Conservation (phyloP, 139 green algal species). For the Micractinium conductrix region DNA sequence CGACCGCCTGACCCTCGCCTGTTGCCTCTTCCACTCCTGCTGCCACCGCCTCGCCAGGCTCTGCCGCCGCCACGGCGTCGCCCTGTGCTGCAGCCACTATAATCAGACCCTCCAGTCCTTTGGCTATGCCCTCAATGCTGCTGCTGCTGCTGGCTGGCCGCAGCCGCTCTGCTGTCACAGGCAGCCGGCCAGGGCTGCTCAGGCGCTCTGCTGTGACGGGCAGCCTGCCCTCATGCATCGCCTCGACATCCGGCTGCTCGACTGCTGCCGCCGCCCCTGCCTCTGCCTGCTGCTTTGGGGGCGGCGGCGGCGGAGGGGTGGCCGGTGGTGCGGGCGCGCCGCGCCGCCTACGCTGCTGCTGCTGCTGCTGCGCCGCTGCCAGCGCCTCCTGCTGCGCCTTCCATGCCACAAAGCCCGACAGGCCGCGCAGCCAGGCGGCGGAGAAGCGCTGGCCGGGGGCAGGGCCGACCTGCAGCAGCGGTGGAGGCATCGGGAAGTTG, state of each 20-base stretch:
- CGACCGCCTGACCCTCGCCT: neutral
- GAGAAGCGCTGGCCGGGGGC: slow-evolving; percentile 24
- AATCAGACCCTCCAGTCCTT: too few relatives aligned
- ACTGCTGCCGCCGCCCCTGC: neutral
- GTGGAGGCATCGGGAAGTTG: too few relatives aligned
- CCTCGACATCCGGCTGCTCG: neutral
- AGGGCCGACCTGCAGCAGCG: slow-evolving; percentile 16
- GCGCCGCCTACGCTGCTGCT: neutral
- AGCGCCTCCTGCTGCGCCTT: slow-evolving; percentile 16
- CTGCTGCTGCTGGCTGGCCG: neutral
- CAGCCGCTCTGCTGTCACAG: neutral
- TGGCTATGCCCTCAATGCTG: neutral
- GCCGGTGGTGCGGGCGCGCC: neutral
- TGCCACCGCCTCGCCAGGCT: neutral
- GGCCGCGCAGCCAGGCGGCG: slow-evolving; percentile 5
- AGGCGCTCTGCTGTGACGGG: neutral
- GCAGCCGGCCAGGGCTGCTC: neutral
- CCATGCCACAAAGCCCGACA: slow-evolving; percentile 16
- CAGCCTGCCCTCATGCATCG: neutral
- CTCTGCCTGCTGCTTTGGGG: neutral
- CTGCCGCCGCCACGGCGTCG: neutral
- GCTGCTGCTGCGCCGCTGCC: neutral
- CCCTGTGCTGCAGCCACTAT: neutral
- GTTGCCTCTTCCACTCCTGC: neutral
- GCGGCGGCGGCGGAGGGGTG: neutral